Conservation (phyloP, 129 eudicot species). For the Scalesia atractyloides region DNA sequence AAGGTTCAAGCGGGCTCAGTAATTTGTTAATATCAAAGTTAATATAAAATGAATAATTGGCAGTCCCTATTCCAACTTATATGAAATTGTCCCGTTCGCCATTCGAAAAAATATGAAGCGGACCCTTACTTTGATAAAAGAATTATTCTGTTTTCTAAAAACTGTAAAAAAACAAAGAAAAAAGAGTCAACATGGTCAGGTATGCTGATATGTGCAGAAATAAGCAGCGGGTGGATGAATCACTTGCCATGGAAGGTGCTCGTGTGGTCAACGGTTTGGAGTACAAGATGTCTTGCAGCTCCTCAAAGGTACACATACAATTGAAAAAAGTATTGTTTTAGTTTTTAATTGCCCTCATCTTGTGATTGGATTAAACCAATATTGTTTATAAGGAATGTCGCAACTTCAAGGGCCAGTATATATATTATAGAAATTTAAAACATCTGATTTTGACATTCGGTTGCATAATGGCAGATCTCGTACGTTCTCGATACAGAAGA, state of each 20-base stretch:
- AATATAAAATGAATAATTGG: too few relatives aligned
- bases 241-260: conserved; percentile 65
- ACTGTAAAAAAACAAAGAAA: too few relatives aligned
- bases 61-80: too few relatives aligned
- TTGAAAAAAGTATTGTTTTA: too few relatives aligned
- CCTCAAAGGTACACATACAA: conserved; percentile 65
- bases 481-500: conserved; percentile 97
- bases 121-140: too few relatives aligned
- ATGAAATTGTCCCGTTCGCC: too few relatives aligned
- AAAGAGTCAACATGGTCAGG: not conserved
- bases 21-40: too few relatives aligned
- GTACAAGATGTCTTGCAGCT: conserved; percentile 74
- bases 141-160: too few relatives aligned
- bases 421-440: not conserved
- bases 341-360: too few relatives aligned
- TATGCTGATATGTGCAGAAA: conserved; percentile 55
- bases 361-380: not conserved
- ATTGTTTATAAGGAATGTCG: not conserved
- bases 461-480: conserved; percentile 61
- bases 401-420: not conserved
- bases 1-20: too few relatives aligned
- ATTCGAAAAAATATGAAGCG: too few relatives aligned
- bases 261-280: conserved; percentile 73
- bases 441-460: not conserved
- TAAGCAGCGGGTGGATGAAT: conserved; percentile 59